These are phyloP conservation scores for Cerrena zonata DNA, from an alignment of 1,284 basidiomycete species.

Conservation along the genomic window DNA sequence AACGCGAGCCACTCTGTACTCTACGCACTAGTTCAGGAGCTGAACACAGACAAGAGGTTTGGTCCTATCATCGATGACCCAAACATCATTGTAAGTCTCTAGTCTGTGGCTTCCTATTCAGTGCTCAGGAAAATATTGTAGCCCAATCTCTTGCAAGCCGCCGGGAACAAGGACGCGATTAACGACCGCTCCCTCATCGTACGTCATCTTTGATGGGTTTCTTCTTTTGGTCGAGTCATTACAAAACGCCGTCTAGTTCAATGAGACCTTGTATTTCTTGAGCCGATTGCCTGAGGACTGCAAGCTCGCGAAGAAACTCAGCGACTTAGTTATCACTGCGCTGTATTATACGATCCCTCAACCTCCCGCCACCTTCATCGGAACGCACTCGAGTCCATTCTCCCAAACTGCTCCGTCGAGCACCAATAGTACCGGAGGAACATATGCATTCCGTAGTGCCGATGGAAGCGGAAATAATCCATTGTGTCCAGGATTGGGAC, in stretches of 20 bases:
- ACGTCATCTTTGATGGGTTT: conserved; percentile 9
- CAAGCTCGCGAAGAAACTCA: conserved; percentile 38
- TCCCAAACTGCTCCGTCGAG: conserved; percentile 4
- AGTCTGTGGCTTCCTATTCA: neutral
- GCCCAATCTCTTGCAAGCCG: conserved; percentile 44
- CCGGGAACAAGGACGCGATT: conserved; percentile 40
- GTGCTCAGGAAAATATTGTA: conserved; percentile 8
- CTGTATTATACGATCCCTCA: conserved; percentile 74
- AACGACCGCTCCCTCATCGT: conserved; percentile 61
- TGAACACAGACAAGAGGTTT: conserved; percentile 13
- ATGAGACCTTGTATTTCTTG: conserved; percentile 58
- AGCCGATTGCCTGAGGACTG: conserved; percentile 50
- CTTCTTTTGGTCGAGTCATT: neutral
- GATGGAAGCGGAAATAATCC: conserved; percentile 76
- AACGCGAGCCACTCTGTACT: conserved; percentile 13
- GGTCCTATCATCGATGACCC: conserved; percentile 15
- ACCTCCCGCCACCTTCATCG: conserved; percentile 64
- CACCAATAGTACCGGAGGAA: neutral
- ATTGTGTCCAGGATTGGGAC: conserved; percentile 64
- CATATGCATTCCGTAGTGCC: conserved; percentile 48
- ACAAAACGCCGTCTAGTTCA: conserved; percentile 46
- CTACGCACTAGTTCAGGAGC: conserved; percentile 11
- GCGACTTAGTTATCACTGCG: conserved; percentile 50
- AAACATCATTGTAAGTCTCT: conserved; percentile 11
- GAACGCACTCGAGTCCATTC: conserved; percentile 27